A percentile compares a stretch with the other conserved stretches of the same genome.
Conservation (phyloP, 192 early-diverging fungal genomes). For the Linnemannia schmuckeri region DNA sequence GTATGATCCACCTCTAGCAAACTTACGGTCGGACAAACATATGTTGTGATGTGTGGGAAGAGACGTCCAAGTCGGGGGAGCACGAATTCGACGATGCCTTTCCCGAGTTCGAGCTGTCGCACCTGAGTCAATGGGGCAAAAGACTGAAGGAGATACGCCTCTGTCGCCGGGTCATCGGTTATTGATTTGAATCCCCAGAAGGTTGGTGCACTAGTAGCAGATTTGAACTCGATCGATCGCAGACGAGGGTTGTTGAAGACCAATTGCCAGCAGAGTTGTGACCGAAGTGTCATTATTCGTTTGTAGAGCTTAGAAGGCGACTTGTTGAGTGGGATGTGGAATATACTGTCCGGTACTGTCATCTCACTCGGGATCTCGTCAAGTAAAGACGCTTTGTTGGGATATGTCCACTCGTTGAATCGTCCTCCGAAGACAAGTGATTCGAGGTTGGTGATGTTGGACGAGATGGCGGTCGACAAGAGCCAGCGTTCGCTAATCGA, state of each 20-base stretch:
- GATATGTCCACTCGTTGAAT: background rate
- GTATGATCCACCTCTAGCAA: background rate
- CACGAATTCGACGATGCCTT: background rate
- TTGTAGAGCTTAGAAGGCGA: background rate
- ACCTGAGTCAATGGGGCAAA: background rate
- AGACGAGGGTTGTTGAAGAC: conserved; percentile 2
- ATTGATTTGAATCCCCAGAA: background rate
- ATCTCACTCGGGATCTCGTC: background rate
- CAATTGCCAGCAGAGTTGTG: background rate
- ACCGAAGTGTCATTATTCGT: background rate
- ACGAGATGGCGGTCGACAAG: background rate
- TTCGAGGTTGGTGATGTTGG: background rate
- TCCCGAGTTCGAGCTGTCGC: background rate
- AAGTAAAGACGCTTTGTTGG: background rate
- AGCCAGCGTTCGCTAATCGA: background rate
- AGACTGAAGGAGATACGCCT: background rate
- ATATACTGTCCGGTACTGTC: background rate
- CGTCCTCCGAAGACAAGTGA: background rate
- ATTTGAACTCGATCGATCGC: background rate
- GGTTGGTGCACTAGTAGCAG: background rate
- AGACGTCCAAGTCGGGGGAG: background rate
- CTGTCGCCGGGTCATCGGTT: background rate
- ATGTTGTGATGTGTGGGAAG: background rate
- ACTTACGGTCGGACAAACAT: background rate
- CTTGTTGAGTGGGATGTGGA: background rate